Percentiles rank a stretch among this genome's conserved stretches.
These are phyloP conservation scores for Phytophthora capsici DNA, from an alignment of 352 stramenopile species.

Conservation along the genomic window DNA sequence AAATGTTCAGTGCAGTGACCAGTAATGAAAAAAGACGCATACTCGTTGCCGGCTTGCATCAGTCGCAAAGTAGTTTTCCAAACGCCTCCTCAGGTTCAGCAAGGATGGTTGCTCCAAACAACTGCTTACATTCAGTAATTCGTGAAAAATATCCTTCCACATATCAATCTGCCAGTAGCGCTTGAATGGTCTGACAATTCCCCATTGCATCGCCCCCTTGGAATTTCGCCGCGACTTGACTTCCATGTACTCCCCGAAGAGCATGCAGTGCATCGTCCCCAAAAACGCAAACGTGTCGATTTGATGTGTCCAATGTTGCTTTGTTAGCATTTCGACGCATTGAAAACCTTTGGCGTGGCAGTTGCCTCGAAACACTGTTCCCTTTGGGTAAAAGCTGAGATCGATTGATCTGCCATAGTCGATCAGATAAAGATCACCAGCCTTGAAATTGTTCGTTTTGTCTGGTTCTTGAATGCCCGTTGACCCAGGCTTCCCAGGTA, in stretches of 20 bases:
- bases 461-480: slow-evolving; percentile 15
- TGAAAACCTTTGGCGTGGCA: slow-evolving; percentile 89
- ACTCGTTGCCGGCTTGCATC: slow-evolving; percentile 58
- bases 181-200: slow-evolving; percentile 66
- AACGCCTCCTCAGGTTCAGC: slow-evolving; percentile 37
- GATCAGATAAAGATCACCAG: slow-evolving; percentile 72
- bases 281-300: slow-evolving; percentile 88
- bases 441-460: slow-evolving; percentile 28
- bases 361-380: slow-evolving; percentile 69
- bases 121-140: slow-evolving; percentile 73
- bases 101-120: slow-evolving; percentile 76
- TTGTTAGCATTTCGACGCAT: slow-evolving; percentile 84
- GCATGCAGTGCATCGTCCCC: slow-evolving; percentile 79
- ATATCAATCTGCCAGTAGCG: slow-evolving; percentile 82
- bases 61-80: slow-evolving; percentile 64
- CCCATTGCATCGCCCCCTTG: slow-evolving; percentile 44
- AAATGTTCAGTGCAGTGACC: neutral
- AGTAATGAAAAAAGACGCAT: neutral
- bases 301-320: slow-evolving; percentile 78
- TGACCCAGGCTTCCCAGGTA: slow-evolving; percentile 28
- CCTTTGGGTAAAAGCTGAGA: slow-evolving; percentile 56
- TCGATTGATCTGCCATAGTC: slow-evolving; percentile 89
- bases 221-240: slow-evolving; percentile 40
- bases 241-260: slow-evolving; percentile 89
- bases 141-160: slow-evolving; percentile 76